These are phyloP conservation scores for Xylaria sp. DNA, from an alignment of 2,329 filamentous ascomycete species.

Conservation along the genomic window DNA sequence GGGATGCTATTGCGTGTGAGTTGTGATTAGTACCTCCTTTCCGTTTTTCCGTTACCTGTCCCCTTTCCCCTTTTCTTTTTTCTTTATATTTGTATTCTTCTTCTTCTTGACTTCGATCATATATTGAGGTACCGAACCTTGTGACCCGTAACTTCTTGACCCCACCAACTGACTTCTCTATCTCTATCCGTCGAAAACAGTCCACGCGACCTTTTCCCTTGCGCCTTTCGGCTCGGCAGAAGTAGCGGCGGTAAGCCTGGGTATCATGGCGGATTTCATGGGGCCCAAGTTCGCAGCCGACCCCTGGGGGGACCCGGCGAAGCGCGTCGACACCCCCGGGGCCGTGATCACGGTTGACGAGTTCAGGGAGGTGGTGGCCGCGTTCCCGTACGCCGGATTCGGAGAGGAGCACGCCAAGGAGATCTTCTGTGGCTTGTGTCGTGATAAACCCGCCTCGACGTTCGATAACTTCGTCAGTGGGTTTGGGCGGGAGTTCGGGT, in stretches of 20 bases:
- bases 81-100: background rate
- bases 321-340: constrained; percentile 8
- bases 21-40: no score
- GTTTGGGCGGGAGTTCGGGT: constrained; percentile 39
- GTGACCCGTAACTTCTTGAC: background rate
- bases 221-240: constrained; percentile 37
- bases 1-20: constrained; percentile 32
- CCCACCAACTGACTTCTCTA: no score
- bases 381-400: constrained; percentile 39
- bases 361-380: constrained; percentile 37
- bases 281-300: constrained; percentile 37
- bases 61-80: background rate
- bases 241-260: constrained; percentile 38
- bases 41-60: no score
- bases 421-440: constrained; percentile 41
- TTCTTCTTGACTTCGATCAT: background rate
- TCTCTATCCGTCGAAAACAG: constrained; percentile 21
- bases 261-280: constrained; percentile 39
- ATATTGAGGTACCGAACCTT: background rate
- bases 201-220: constrained; percentile 39
- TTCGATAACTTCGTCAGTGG: constrained; percentile 40
- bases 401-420: constrained; percentile 14
- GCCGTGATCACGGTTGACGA: constrained; percentile 38
- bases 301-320: constrained; percentile 21
- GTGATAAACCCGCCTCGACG: constrained; percentile 40